Evolutionary conservation across 2,329 filamentous ascomycete species (phyloP), one percentile per base, ranked within the genome.

Genomic region (Daldinia sp.): DNA sequence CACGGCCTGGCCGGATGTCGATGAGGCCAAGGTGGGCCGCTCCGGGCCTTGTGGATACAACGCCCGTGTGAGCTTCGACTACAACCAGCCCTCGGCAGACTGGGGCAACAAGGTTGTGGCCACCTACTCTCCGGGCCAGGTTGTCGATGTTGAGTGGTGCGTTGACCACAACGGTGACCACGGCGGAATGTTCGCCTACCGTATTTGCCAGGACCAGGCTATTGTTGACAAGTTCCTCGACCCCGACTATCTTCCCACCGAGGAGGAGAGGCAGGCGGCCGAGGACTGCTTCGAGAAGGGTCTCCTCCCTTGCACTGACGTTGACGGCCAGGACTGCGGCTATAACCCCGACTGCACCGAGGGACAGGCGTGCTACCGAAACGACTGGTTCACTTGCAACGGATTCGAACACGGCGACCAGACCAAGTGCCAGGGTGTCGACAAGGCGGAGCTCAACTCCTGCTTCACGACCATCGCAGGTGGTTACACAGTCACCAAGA

Each of bases 111-210:
- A 76, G 0, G 76, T 80, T 0, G 82, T 86, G 0, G 80, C 74
- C 1, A 84, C 80, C 1, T 87, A 86, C 74, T 75, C 76, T 0
- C 76, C 82, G 0, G 85, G 85, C 0, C 77, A 86, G 9, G 75
- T 80, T 0, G 75, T 87, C 26, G 82, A 85, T 26, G 85, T 87
- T 0, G 78, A 86, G 73, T 87, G 86, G 86, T 87, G 86, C 59
- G 81, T 87, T 18, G 86, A 88, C 71, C 77, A 86, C 75, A 87
- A 87, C 70, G 86, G 86, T 0, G 85, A 87, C 69, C 85, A 87
- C 68, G 85, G 85, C 28, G 86, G 85, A 75, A 87, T 87, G 85
- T 87, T 86, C 75, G 81, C 76, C 71, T 87, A 86, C 74, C 83
- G 85, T 9, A 82, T 87, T 68, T 87, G 85, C 72, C 81, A 85